Evolutionary conservation across 768 basidiomycete genomes (phyloP).

Genomic region (Macrolepiota albuminosa): DNA sequence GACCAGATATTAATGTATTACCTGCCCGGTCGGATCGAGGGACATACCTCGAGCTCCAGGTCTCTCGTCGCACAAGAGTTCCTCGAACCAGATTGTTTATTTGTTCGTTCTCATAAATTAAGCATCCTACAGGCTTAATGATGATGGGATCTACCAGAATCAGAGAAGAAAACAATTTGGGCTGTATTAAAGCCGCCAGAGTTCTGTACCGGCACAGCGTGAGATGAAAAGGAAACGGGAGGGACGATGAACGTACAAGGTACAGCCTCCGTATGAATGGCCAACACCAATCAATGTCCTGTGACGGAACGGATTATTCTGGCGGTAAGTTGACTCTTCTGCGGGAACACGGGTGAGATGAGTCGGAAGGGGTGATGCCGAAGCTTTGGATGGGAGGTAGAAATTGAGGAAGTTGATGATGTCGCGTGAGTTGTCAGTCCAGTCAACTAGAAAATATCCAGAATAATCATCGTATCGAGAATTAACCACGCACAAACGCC

Average conservation of each 20-base stretch:
- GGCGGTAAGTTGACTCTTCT: slow-evolving; percentile 37
- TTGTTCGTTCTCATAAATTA: slow-evolving; percentile 5
- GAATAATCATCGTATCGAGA: background rate
- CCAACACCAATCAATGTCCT: slow-evolving; percentile 68
- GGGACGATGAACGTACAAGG: slow-evolving; percentile 44
- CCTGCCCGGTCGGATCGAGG: background rate
- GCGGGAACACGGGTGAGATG: slow-evolving; percentile 47
- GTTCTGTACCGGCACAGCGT: slow-evolving; percentile 14
- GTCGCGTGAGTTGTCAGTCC: slow-evolving; percentile 75
- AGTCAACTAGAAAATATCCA: slow-evolving; percentile 49
- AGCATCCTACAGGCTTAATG: slow-evolving; percentile 19
- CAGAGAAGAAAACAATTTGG: slow-evolving; percentile 65
- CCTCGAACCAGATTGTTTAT: slow-evolving; percentile 27
- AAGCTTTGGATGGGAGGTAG: slow-evolving; percentile 50
- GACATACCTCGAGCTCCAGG: slow-evolving; percentile 58
- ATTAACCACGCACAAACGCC: slow-evolving; percentile 46
- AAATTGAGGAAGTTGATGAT: slow-evolving; percentile 68
- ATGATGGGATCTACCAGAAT: slow-evolving; percentile 81
- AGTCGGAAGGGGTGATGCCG: slow-evolving; percentile 38
- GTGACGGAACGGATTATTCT: slow-evolving; percentile 39
- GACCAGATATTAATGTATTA: background rate
- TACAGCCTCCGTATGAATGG: slow-evolving; percentile 83
- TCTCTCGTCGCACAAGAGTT: slow-evolving; percentile 53
- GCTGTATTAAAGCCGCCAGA: slow-evolving; percentile 60
- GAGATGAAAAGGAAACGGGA: background rate